phyloP scores from a whole-genome alignment of 208 protist genomes.

The Trypanosoma avium region DNA sequence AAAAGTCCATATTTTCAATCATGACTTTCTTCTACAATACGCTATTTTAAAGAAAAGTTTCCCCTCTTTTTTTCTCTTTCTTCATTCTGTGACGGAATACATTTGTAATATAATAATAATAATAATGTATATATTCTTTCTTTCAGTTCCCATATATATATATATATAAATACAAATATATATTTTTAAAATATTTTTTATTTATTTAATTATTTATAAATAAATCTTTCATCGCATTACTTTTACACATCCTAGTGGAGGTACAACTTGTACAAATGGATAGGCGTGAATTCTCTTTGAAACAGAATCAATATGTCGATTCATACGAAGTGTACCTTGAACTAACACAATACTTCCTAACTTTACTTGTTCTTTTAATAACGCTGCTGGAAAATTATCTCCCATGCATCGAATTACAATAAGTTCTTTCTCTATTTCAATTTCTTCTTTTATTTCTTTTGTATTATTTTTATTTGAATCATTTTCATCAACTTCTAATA shows the following conservation, averaged over 20 bases:
- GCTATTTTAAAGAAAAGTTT: too few species aligned
- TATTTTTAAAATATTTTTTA: too few species aligned
- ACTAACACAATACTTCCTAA: constrained; percentile 55
- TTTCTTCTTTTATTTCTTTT: neutral
- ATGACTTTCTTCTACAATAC: too few species aligned
- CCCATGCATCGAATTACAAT: constrained; percentile 76
- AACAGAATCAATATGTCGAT: constrained; percentile 60
- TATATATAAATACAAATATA: too few species aligned
- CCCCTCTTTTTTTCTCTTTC: constrained; percentile 7
- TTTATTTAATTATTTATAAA: neutral
- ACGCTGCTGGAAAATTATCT: constrained; percentile 38
- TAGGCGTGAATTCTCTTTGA: constrained; percentile 76
- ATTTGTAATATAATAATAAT: too few species aligned
- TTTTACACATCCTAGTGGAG: constrained; percentile 61
- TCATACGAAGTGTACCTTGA: constrained; percentile 66
- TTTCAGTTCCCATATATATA: too few species aligned
- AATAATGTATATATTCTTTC: too few species aligned
- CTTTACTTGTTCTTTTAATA: constrained; percentile 50
- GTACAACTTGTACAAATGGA: constrained; percentile 76
- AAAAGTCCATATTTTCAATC: constrained; percentile 10
- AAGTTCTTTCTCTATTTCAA: constrained; percentile 48
- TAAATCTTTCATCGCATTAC: constrained; percentile 29
- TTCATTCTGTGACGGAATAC: too few species aligned
- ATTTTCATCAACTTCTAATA: constrained; percentile 37
- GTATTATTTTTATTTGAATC: neutral